Percentiles rank a stretch among this genome's conserved stretches.
Conservation (phyloP, 306 rosid genomes). For the Astragalus glycyphyllos region DNA sequence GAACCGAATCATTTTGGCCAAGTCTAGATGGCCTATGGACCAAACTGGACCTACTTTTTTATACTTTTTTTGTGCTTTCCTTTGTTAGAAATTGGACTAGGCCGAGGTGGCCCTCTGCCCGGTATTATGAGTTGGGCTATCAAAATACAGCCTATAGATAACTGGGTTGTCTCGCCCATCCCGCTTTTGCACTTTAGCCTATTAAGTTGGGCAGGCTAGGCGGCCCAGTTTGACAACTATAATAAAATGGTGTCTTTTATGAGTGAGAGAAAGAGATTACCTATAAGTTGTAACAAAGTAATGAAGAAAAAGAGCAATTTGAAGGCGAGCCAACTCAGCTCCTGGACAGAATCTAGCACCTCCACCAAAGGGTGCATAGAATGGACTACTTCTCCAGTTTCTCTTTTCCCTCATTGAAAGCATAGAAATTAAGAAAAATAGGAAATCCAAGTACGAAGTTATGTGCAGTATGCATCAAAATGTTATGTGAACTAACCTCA, state of each 20-base stretch:
- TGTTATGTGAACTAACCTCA: conserved; percentile 58
- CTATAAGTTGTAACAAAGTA: conserved; percentile 70
- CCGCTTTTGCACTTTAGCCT: too few species aligned
- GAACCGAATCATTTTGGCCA: too few species aligned
- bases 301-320: conserved; percentile 85
- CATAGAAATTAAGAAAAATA: neutral
- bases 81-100: too few species aligned
- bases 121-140: too few species aligned
- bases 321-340: conserved; percentile 91
- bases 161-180: too few species aligned
- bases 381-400: conserved; percentile 86
- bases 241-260: neutral
- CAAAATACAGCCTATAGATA: too few species aligned
- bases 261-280: conserved; percentile 40
- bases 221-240: too few species aligned
- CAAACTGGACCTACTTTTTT: too few species aligned
- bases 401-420: conserved; percentile 63
- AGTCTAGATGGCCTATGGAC: too few species aligned
- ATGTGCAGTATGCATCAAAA: neutral
- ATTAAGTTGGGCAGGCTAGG: too few species aligned
- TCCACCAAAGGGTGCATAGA: conserved; percentile 90
- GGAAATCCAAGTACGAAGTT: neutral
- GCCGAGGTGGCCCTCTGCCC: too few species aligned
- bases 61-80: too few species aligned
- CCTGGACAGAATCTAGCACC: conserved; percentile 97